Evolutionary conservation across 2,329 filamentous ascomycete genomes (phyloP).

Genomic region (Teratosphaeria destructans): DNA sequence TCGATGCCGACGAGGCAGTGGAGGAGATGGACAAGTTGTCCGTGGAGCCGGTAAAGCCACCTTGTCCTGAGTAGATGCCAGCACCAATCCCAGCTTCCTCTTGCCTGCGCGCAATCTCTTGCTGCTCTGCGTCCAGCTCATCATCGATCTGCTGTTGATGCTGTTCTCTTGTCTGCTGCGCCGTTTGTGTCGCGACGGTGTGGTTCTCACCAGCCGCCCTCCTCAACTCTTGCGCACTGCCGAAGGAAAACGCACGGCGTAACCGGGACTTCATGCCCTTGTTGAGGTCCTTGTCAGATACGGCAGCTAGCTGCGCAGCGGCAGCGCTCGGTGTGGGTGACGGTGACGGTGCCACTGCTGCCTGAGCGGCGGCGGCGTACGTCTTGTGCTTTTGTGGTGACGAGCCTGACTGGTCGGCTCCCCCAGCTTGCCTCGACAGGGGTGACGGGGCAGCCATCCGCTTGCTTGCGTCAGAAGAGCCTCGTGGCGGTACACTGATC

Average conservation of each 20-base stretch:
- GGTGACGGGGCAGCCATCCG: slow-evolving; percentile 36
- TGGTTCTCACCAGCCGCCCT: slow-evolving; percentile 60
- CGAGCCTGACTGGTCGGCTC: slow-evolving; percentile 16
- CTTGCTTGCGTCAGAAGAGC: slow-evolving; percentile 31
- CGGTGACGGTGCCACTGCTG: slow-evolving; percentile 7
- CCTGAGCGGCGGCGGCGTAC: slow-evolving; percentile 22
- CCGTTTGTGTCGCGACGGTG: slow-evolving; percentile 13
- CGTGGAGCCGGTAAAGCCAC: slow-evolving; percentile 79
- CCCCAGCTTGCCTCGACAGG: slow-evolving; percentile 34
- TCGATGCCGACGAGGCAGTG: slow-evolving; percentile 77
- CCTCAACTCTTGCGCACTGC: slow-evolving; percentile 82
- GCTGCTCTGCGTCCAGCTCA: slow-evolving; percentile 67
- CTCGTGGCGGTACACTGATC: slow-evolving; percentile 23
- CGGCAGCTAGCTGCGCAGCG: slow-evolving; percentile 72
- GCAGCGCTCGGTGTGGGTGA: slow-evolving; percentile 51
- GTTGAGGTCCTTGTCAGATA: slow-evolving; percentile 69
- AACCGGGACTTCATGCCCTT: slow-evolving; percentile 79
- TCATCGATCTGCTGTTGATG: slow-evolving; percentile 21
- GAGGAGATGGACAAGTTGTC: slow-evolving; percentile 91
- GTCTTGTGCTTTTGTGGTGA: slow-evolving; percentile 21
- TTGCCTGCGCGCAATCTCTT: slow-evolving; percentile 81
- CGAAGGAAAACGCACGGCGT: slow-evolving; percentile 89
- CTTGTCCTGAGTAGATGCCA: slow-evolving; percentile 82
- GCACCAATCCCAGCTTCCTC: slow-evolving; percentile 86
- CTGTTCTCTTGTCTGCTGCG: slow-evolving; percentile 19